Evolutionary conservation across 2,329 filamentous ascomycete genomes (phyloP).

Genomic region (Huntiella savannae): DNA sequence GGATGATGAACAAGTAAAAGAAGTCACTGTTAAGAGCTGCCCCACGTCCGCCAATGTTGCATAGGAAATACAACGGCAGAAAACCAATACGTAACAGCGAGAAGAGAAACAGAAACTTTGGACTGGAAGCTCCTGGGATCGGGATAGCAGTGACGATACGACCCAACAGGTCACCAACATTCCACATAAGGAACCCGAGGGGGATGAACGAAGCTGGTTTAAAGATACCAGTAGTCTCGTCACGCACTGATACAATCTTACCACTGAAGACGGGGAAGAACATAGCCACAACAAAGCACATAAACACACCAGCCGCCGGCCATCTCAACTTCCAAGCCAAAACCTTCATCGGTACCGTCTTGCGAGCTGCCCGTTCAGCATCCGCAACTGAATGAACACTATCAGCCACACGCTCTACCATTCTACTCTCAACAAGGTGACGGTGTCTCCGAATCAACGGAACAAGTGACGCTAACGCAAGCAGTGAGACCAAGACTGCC

Average conservation of each 20-base stretch:
- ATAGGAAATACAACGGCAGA: slow-evolving; percentile 72
- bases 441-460: slow-evolving; percentile 48
- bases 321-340: slow-evolving; percentile 65
- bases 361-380: slow-evolving; percentile 30
- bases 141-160: slow-evolving; percentile 46
- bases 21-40: slow-evolving; percentile 59
- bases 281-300: slow-evolving; percentile 77
- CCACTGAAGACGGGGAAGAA: slow-evolving; percentile 83
- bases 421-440: slow-evolving; percentile 30
- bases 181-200: slow-evolving; percentile 83
- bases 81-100: slow-evolving; percentile 48
- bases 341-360: slow-evolving; percentile 34
- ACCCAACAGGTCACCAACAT: slow-evolving; percentile 65
- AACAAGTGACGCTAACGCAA: slow-evolving; percentile 54
- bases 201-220: slow-evolving; percentile 69
- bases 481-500: slow-evolving; percentile 54
- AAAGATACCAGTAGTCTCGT: slow-evolving; percentile 37
- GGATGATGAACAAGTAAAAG: slow-evolving; percentile 73
- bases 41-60: slow-evolving; percentile 65
- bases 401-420: slow-evolving; percentile 28
- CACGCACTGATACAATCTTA: slow-evolving; percentile 32
- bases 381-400: slow-evolving; percentile 33
- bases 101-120: slow-evolving; percentile 47
- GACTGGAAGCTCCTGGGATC: slow-evolving; percentile 39
- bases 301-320: slow-evolving; percentile 55